A percentile compares a stretch with the other conserved stretches of the same genome.
Evolutionary conservation across 2,329 filamentous ascomycete species (phyloP).

Genomic region (Pseudovirgaria hyperparasitica): DNA sequence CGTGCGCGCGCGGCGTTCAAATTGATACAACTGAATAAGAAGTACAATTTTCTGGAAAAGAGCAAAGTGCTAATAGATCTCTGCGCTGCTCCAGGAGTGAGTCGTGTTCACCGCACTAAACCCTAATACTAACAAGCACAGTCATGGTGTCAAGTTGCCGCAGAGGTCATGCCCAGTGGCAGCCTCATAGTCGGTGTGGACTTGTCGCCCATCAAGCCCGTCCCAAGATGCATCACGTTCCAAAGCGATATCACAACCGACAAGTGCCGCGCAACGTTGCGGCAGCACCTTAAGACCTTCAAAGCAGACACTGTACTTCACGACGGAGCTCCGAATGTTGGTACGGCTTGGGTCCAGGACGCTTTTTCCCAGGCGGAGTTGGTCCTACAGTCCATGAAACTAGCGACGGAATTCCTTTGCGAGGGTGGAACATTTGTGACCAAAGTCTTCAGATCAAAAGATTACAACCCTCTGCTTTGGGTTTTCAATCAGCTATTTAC

Average conservation of each 20-base stretch:
- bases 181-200: constrained; percentile 92
- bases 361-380: constrained; percentile 96
- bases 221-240: constrained; percentile 86
- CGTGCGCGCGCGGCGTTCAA: constrained; percentile 94
- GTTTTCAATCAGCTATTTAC: constrained; percentile 94
- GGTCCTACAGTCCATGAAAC: constrained; percentile 76
- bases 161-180: constrained; percentile 83
- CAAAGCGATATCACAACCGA: constrained; percentile 97
- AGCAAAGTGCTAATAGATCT: constrained; percentile 94
- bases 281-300: constrained; percentile 85
- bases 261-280: constrained; percentile 82
- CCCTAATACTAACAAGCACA: constrained; percentile 18
- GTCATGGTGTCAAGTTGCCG: constrained; percentile 94
- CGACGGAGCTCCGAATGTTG: constrained; percentile 94
- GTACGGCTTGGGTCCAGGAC: constrained; percentile 96
- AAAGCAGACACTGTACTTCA: constrained; percentile 93
- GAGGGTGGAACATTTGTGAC: constrained; percentile 91
- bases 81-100: constrained; percentile 84
- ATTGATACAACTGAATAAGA: constrained; percentile 95
- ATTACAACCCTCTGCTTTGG: constrained; percentile 93
- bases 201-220: constrained; percentile 87
- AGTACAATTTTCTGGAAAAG: constrained; percentile 95
- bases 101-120: constrained; percentile 19
- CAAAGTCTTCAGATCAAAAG: constrained; percentile 93
- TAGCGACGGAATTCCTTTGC: constrained; percentile 84